A percentile compares a stretch with the other conserved stretches of the same genome.
Evolutionary conservation across 2,329 filamentous ascomycete genomes (phyloP).

Genomic region (Calonectria montana): DNA sequence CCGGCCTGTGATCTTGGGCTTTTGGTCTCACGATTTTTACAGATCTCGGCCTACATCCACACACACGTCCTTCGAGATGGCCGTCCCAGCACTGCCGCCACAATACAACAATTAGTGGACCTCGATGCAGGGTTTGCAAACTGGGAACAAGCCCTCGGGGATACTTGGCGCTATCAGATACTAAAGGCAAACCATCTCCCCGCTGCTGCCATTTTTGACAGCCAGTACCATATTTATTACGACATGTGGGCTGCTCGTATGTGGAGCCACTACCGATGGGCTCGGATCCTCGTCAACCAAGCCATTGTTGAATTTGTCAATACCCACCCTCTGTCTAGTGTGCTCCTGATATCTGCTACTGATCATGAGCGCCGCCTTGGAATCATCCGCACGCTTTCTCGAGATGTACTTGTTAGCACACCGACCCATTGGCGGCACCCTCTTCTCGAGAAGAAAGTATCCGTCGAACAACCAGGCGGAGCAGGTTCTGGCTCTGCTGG

Average conservation of each 20-base stretch:
- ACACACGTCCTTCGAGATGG: constrained; percentile 52
- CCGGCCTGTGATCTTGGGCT: constrained; percentile 56
- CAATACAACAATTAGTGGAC: constrained; percentile 53
- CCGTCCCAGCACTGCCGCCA: constrained; percentile 45
- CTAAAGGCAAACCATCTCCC: constrained; percentile 49
- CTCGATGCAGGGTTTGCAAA: constrained; percentile 53
- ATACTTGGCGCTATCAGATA: constrained; percentile 52
- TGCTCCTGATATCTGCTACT: constrained; percentile 43
- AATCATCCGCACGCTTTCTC: constrained; percentile 52
- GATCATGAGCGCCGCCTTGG: constrained; percentile 47
- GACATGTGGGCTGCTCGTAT: constrained; percentile 65
- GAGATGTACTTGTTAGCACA: constrained; percentile 58
- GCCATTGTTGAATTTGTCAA: constrained; percentile 57
- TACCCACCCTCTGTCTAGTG: constrained; percentile 53
- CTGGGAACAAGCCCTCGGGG: constrained; percentile 51
- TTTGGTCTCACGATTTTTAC: constrained; percentile 53
- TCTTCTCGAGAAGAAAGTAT: constrained; percentile 50
- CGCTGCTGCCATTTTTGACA: constrained; percentile 59
- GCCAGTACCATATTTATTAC: constrained; percentile 66
- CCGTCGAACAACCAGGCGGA: constrained; percentile 50
- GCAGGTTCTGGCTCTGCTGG: constrained; percentile 60
- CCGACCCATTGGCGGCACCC: constrained; percentile 66
- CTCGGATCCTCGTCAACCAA: constrained; percentile 64
- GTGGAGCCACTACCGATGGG: constrained; percentile 71
- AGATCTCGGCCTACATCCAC: constrained; percentile 51